A percentile compares a stretch with the other conserved stretches of the same genome.
These are phyloP conservation scores for Cucumis melo DNA, from an alignment of 306 rosid genomes.

Conservation along the genomic window DNA sequence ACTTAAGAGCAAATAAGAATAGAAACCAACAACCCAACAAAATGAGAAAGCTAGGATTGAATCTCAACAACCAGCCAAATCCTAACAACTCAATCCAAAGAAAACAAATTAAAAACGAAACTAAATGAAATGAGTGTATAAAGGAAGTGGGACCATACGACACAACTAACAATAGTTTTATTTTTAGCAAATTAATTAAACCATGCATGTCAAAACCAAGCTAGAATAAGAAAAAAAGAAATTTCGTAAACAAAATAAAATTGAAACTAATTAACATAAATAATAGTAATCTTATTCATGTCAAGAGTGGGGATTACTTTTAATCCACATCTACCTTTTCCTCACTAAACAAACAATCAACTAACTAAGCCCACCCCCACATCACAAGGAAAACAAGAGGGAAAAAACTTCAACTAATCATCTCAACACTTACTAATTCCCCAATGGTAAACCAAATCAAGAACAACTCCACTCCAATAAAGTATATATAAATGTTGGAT, in stretches of 20 bases:
- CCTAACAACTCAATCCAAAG: too few species aligned
- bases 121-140: too few species aligned
- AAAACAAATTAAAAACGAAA: too few species aligned
- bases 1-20: too few species aligned
- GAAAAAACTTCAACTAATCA: not conserved
- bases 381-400: not conserved
- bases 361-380: not conserved
- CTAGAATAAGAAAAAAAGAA: too few species aligned
- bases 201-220: too few species aligned
- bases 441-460: not conserved
- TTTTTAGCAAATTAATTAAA: too few species aligned
- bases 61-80: too few species aligned
- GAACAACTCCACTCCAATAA: not conserved
- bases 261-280: not conserved
- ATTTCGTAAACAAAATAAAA: not conserved
- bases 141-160: too few species aligned
- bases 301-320: not conserved
- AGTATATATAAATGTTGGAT: not conserved
- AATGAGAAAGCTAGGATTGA: too few species aligned
- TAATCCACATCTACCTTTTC: not conserved
- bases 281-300: not conserved
- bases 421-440: not conserved
- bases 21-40: accelerated
- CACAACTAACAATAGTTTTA: too few species aligned
- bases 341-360: not conserved